Evolutionary conservation across 345 rosid genomes (phyloP), one percentile per base, ranked within the genome.

Genomic region (Hypericum perforatum): DNA sequence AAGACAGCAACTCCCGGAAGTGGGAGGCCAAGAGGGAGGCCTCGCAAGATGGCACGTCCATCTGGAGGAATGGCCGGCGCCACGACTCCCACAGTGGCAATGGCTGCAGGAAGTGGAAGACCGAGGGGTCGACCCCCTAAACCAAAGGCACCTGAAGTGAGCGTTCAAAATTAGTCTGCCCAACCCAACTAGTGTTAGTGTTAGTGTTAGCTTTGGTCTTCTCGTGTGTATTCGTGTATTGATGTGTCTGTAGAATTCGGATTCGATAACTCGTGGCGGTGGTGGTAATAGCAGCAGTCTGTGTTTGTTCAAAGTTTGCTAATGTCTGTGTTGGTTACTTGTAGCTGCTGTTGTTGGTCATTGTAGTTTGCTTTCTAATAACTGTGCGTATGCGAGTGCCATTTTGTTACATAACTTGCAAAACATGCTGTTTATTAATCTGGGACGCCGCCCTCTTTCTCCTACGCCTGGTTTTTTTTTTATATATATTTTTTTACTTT

Each of bases 61-160:
- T 15, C 74, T 0, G 75, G 80, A 44, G 82, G 87, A 8, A 68
- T 80, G 32, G 57, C 64, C 6, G 77, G 75, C 43, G 49, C 56
- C 5, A 58, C 66, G 7, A 43, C 69, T 0, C 29, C 61, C 0
- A 41, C 67, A 44, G 36, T 39, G 45, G 37, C 64, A 44, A 66
- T 66, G 70, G 51, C 56, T 10, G 37, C 60, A 14, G 70, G 61
- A 10, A 59, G 50, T 7, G 60, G 70, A 32, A 59, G 70, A 45
- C 64, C 70, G 11, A 65, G 70, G 58, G 70, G 70, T 7, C 54
- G 70, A 37, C 70, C 64, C 9, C 70, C 70, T 9, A 65, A 59
- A 49, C 56, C 60, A 56, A 65, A 59, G 46, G 51, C 60, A 22
- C 32, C 67, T 43, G 70, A 66, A 60, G 70, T 54, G 60, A 66